Conservation (phyloP, 139 green algal genomes). For the Chlamydomonas sphaeroides region DNA sequence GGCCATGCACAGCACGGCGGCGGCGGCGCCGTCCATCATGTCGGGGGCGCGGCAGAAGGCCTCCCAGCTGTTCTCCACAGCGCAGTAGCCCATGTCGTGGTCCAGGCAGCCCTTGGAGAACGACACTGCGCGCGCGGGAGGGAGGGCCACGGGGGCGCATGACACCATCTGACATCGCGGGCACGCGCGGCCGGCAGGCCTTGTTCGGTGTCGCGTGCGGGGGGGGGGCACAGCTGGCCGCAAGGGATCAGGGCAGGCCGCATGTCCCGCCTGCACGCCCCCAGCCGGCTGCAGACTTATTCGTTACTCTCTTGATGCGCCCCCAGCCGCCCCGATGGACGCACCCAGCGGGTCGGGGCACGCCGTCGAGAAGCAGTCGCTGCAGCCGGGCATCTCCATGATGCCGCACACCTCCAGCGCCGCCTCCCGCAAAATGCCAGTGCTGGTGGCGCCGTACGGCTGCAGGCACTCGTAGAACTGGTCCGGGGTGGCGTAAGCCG, state of each 20-base stretch:
- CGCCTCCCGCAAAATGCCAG: neutral
- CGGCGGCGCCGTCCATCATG: neutral
- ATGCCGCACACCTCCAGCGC: neutral
- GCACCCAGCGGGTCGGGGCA: constrained; percentile 15
- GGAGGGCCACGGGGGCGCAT: no score
- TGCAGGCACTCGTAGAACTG: constrained; percentile 7
- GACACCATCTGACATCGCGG: no score
- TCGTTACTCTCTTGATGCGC: no score
- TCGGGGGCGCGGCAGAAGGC: neutral
- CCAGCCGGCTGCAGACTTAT: no score
- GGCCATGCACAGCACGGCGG: neutral
- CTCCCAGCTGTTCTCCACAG: neutral
- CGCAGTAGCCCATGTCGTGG: constrained; percentile 27
- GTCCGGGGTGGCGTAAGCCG: neutral
- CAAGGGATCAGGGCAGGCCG: no score
- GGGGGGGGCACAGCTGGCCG: no score
- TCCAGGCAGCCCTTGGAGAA: constrained; percentile 10
- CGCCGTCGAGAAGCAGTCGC: neutral
- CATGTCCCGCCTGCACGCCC: no score
- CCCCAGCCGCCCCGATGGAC: neutral
- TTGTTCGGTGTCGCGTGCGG: no score
- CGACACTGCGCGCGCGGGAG: neutral
- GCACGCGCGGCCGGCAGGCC: no score
- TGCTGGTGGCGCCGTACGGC: constrained; percentile 2
- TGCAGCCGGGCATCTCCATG: constrained; percentile 19